These are phyloP conservation scores for Larix kaempferi DNA, from an alignment of 75 land plant genomes.

Conservation along the genomic window DNA sequence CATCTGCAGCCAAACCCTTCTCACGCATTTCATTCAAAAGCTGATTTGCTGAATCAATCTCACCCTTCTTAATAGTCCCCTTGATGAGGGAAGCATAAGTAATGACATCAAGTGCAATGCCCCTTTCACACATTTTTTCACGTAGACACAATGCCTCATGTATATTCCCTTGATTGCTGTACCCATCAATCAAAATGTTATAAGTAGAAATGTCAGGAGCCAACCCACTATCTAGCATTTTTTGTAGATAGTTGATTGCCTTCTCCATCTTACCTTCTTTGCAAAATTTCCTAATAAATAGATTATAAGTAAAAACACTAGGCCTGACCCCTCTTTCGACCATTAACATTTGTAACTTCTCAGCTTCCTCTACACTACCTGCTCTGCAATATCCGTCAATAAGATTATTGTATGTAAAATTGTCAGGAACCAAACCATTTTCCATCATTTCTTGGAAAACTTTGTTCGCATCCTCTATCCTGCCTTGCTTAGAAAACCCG, in stretches of 20 bases:
- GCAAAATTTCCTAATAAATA: slow-evolving; percentile 24
- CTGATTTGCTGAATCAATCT: slow-evolving; percentile 6
- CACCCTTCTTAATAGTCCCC: slow-evolving; percentile 13
- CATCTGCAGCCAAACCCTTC: slow-evolving; percentile 7
- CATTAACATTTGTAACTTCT: not conserved
- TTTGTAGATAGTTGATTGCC: slow-evolving; percentile 21
- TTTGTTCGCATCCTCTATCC: slow-evolving; percentile 16
- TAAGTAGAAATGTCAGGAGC: slow-evolving; percentile 19
- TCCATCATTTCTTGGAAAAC: slow-evolving; percentile 21
- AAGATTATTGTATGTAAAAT: slow-evolving; percentile 12
- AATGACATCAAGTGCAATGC: slow-evolving; percentile 3
- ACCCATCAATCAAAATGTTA: slow-evolving; percentile 22
- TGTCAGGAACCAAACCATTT: slow-evolving; percentile 10
- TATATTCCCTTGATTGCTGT: slow-evolving; percentile 23
- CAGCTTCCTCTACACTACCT: slow-evolving; percentile 16
- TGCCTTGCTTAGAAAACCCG: slow-evolving; percentile 36
- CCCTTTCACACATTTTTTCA: slow-evolving; percentile 17
- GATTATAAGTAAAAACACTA: slow-evolving; percentile 28
- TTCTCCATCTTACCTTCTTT: slow-evolving; percentile 25
- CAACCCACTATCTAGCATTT: slow-evolving; percentile 16
- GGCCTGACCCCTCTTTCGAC: slow-evolving; percentile 23
- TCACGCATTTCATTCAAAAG: slow-evolving; percentile 15
- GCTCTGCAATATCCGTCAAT: slow-evolving; percentile 17
- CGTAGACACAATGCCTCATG: slow-evolving; percentile 19
- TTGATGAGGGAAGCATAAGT: slow-evolving; percentile 9